Percentiles rank a stretch among this genome's conserved stretches.
Evolutionary conservation across 1,284 basidiomycete species (phyloP).

Genomic region (Moesziomyces sp.): DNA sequence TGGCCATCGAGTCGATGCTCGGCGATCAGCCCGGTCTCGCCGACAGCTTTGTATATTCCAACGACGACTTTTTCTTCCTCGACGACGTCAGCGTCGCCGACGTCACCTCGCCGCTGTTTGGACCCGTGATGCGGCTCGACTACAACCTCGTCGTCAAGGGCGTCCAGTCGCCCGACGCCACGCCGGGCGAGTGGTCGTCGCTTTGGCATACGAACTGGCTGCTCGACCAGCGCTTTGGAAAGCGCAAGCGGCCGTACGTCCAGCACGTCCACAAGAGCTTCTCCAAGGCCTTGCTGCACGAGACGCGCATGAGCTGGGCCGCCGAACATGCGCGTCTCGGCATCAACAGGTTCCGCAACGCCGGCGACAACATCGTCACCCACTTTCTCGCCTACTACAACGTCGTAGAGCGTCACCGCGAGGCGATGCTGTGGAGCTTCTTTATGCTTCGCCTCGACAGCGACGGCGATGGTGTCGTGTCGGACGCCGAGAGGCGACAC

Average conservation of each 20-base stretch:
- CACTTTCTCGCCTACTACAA: constrained; percentile 49
- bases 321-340: constrained; percentile 28
- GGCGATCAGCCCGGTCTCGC: constrained; percentile 35
- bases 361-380: constrained; percentile 35
- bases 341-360: constrained; percentile 38
- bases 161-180: constrained; percentile 13
- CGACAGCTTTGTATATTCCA: constrained; percentile 48
- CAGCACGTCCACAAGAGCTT: constrained; percentile 46
- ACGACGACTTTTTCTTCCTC: constrained; percentile 59
- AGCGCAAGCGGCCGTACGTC: constrained; percentile 34
- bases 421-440: constrained; percentile 60
- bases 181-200: constrained; percentile 45
- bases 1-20: constrained; percentile 53
- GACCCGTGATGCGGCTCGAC: constrained; percentile 54
- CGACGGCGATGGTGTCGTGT: constrained; percentile 28
- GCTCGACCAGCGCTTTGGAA: constrained; percentile 48
- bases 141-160: constrained; percentile 30
- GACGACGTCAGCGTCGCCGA: constrained; percentile 28
- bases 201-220: constrained; percentile 38
- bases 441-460: constrained; percentile 47
- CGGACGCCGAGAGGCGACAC: constrained; percentile 9
- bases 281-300: constrained; percentile 30
- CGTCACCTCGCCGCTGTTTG: constrained; percentile 45
- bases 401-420: constrained; percentile 55
- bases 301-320: constrained; percentile 43